These are phyloP conservation scores for Apiospora pterosperma DNA, from an alignment of 2,329 filamentous ascomycete species.

Conservation along the genomic window DNA sequence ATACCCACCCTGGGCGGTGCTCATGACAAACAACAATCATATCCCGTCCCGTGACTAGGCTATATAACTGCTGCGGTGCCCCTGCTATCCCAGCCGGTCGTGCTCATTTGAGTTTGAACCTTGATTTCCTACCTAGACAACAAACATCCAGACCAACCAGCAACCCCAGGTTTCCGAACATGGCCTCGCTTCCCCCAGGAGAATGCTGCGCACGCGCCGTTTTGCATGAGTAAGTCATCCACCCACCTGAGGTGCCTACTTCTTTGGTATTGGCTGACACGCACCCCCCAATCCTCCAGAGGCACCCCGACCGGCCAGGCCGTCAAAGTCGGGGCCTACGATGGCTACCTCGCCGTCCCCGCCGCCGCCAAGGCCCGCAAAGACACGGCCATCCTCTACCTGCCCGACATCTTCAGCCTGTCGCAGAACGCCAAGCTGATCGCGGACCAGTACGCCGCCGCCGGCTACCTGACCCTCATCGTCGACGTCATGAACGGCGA, in stretches of 20 bases:
- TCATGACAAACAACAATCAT: too few relatives aligned
- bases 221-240: neutral
- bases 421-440: constrained; percentile 61
- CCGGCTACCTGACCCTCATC: constrained; percentile 67
- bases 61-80: too few relatives aligned
- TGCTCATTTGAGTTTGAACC: too few relatives aligned
- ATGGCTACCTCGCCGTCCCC: constrained; percentile 50
- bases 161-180: neutral
- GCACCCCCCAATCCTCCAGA: constrained; percentile 25
- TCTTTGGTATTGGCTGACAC: neutral
- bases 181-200: constrained; percentile 1
- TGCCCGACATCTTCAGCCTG: constrained; percentile 49
- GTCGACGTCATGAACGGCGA: constrained; percentile 71
- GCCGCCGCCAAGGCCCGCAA: constrained; percentile 30
- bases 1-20: too few relatives aligned
- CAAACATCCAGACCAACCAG: neutral
- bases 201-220: neutral
- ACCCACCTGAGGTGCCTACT: too few relatives aligned
- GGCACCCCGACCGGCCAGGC: constrained; percentile 44
- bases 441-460: constrained; percentile 71
- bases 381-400: constrained; percentile 41
- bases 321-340: constrained; percentile 43
- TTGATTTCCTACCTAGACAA: too few relatives aligned
- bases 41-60: too few relatives aligned
- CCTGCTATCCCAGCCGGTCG: too few relatives aligned